Evolutionary conservation across 2,329 filamentous ascomycete genomes (phyloP).

Genomic region (Aspergillus sp.): DNA sequence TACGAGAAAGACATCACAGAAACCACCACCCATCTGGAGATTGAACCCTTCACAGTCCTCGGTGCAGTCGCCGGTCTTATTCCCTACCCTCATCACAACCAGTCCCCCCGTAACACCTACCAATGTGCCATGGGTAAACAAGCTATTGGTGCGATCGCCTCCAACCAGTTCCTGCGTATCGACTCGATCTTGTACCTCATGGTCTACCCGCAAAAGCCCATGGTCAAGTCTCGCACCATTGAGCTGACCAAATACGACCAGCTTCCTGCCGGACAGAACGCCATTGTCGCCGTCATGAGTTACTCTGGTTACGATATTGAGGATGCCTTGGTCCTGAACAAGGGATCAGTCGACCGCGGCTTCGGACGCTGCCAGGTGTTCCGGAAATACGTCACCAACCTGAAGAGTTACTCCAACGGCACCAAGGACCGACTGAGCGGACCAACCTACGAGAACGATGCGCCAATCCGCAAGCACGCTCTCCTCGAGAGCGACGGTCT

Average conservation of each 20-base stretch:
- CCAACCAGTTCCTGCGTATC: conserved; percentile 96
- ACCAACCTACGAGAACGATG: conserved; percentile 64
- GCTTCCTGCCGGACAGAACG: conserved; percentile 93
- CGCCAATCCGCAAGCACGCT: conserved; percentile 67
- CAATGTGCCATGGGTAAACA: conserved; percentile 99
- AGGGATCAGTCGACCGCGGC: conserved; percentile 89
- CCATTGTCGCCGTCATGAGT: conserved; percentile 98
- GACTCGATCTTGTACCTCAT: conserved; percentile 95
- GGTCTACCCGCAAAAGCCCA: conserved; percentile 95
- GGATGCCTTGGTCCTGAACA: conserved; percentile 94
- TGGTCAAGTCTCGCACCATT: conserved; percentile 97
- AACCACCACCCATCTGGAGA: conserved; percentile 90
- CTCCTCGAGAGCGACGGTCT: conserved; percentile 84
- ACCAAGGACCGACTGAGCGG: conserved; percentile 61
- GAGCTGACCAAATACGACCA: conserved; percentile 97
- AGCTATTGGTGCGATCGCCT: conserved; percentile 96
- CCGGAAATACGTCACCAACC: conserved; percentile 82
- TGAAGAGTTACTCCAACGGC: conserved; percentile 88
- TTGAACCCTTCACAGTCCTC: conserved; percentile 95
- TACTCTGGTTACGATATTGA: conserved; percentile 99
- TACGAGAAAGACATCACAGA: conserved; percentile 82
- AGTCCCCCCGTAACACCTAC: conserved; percentile 97
- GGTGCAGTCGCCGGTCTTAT: conserved; percentile 95
- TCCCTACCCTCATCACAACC: conserved; percentile 97
- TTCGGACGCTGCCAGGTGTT: conserved; percentile 98